Percentiles rank a stretch among this genome's conserved stretches.
Conservation (phyloP, 352 stramenopile species). For the Albugo laibachii region DNA sequence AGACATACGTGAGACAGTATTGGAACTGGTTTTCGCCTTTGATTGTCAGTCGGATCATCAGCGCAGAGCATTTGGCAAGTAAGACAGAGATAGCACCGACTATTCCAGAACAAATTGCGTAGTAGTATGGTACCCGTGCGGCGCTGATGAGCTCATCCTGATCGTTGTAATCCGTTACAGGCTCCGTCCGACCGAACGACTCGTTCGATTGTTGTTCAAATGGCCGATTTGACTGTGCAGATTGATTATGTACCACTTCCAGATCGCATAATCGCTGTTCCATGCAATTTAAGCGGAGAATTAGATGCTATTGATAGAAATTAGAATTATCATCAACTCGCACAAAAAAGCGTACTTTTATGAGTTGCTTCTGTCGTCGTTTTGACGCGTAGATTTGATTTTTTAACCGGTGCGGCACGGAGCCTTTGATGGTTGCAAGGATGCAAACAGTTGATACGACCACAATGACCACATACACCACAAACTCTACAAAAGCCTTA, state of each 20-base stretch:
- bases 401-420: slow-evolving; percentile 61
- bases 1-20: slow-evolving; percentile 69
- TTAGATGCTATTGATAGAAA: slow-evolving; percentile 19
- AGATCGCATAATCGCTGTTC: slow-evolving; percentile 44
- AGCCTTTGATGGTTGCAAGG: slow-evolving; percentile 78
- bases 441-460: slow-evolving; percentile 57
- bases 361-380: slow-evolving; percentile 56
- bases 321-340: background rate
- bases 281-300: slow-evolving; percentile 38
- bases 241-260: slow-evolving; percentile 16
- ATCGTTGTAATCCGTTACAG: slow-evolving; percentile 3
- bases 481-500: slow-evolving; percentile 17
- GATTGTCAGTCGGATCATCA: slow-evolving; percentile 68
- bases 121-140: slow-evolving; percentile 60
- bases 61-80: slow-evolving; percentile 67
- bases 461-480: slow-evolving; percentile 64
- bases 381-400: slow-evolving; percentile 73
- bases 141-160: slow-evolving; percentile 11
- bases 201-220: too few species aligned
- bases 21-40: slow-evolving; percentile 77
- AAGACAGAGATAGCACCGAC: slow-evolving; percentile 69
- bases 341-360: slow-evolving; percentile 20
- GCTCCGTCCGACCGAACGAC: too few species aligned
- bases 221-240: too few species aligned
- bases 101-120: slow-evolving; percentile 72